phyloP scores from a whole-genome alignment of 768 basidiomycete species.

The Russula brevipes region DNA sequence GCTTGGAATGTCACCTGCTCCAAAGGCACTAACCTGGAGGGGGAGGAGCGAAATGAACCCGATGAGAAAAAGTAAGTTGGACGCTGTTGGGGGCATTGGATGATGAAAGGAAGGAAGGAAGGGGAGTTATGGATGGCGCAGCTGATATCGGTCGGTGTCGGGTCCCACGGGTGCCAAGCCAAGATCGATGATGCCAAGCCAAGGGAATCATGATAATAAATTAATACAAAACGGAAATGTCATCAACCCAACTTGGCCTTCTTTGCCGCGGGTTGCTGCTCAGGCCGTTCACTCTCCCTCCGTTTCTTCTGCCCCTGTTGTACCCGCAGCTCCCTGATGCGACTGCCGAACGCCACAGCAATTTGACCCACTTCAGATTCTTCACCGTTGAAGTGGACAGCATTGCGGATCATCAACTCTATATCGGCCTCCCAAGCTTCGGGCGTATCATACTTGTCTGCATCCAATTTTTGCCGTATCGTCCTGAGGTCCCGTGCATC shows the following conservation, averaged over 20 bases:
- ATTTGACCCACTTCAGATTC: slow-evolving; percentile 74
- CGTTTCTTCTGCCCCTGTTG: slow-evolving; percentile 56
- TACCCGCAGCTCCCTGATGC: slow-evolving; percentile 49
- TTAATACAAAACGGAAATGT: background rate
- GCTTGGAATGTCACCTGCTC: slow-evolving; percentile 66
- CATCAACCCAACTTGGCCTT: slow-evolving; percentile 53
- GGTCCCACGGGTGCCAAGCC: too few relatives aligned
- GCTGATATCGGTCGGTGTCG: too few relatives aligned
- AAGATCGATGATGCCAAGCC: too few relatives aligned
- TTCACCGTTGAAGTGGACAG: slow-evolving; percentile 80
- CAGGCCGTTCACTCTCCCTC: slow-evolving; percentile 65
- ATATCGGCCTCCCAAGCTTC: slow-evolving; percentile 83
- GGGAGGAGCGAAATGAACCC: slow-evolving; percentile 34
- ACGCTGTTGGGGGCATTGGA: background rate
- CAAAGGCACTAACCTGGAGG: slow-evolving; percentile 45
- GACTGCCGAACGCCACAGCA: slow-evolving; percentile 46
- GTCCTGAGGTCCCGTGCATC: slow-evolving; percentile 83
- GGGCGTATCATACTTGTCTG: slow-evolving; percentile 73
- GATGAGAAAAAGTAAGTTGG: background rate
- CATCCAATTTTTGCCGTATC: slow-evolving; percentile 75
- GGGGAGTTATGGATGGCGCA: background rate
- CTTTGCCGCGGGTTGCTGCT: slow-evolving; percentile 49
- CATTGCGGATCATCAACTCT: slow-evolving; percentile 83
- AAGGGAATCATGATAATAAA: background rate
- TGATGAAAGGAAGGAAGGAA: background rate